Percentiles rank a stretch among this genome's conserved stretches.
Evolutionary conservation across 768 basidiomycete genomes (phyloP).

Genomic region (Lactarius hatsudake): DNA sequence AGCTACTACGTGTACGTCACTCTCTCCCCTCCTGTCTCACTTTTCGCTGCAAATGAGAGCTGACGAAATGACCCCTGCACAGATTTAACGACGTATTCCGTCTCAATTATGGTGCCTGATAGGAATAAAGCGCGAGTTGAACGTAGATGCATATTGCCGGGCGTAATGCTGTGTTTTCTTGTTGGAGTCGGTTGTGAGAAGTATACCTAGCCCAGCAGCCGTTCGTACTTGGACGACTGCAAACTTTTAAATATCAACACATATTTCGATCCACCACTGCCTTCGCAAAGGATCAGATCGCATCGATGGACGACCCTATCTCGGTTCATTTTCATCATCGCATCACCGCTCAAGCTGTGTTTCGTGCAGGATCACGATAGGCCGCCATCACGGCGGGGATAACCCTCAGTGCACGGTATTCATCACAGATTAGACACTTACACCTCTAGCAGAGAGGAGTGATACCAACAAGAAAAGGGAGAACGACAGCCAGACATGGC

Average conservation of each 20-base stretch:
- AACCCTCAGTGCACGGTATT: not conserved
- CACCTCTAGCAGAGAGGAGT: constrained; percentile 12
- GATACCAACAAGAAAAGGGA: constrained; percentile 6
- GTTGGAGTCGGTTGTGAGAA: not conserved
- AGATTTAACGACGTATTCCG: constrained; percentile 92
- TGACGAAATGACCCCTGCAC: not conserved
- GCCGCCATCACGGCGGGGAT: not conserved
- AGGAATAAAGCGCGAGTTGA: not conserved
- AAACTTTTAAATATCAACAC: not conserved
- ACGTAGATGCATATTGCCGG: constrained; percentile 15
- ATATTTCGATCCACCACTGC: not conserved
- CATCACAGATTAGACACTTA: constrained; percentile 8
- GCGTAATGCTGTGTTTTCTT: constrained; percentile 1
- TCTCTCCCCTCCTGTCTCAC: not conserved
- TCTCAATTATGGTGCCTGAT: constrained; percentile 59
- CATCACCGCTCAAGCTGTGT: not conserved
- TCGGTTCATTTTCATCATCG: not conserved
- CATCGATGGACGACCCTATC: not conserved
- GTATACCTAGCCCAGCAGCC: constrained; percentile 12
- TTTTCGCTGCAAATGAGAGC: not conserved
- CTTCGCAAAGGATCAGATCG: not conserved
- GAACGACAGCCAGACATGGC: constrained; percentile 19
- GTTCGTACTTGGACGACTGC: not conserved
- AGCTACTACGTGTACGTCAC: constrained; percentile 82
- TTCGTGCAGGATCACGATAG: not conserved